A percentile compares a stretch with the other conserved stretches of the same genome.
phyloP scores from a whole-genome alignment of 2,329 filamentous ascomycete genomes.

The Trichoderma simmonsii region DNA sequence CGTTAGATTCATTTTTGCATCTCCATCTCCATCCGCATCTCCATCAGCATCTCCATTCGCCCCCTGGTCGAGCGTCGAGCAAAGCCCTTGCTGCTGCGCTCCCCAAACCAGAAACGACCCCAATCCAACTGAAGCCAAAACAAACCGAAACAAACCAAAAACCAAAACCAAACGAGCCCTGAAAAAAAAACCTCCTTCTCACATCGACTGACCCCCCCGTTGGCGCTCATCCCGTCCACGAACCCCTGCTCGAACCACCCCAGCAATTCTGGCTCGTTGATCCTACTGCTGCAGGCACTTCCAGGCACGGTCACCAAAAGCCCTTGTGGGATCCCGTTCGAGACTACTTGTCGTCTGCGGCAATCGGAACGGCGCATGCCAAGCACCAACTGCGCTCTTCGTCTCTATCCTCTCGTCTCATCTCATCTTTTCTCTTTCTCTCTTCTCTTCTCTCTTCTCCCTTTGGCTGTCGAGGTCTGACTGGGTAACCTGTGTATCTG shows the following conservation, averaged over 20 bases:
- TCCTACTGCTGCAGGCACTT: constrained; percentile 18
- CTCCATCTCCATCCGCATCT: not conserved
- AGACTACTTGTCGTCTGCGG: constrained; percentile 13
- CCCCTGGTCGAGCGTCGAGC: constrained; percentile 12
- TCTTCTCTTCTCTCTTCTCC: not conserved
- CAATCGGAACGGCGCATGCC: constrained; percentile 12
- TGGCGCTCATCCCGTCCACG: constrained; percentile 1
- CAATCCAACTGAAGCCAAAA: not conserved
- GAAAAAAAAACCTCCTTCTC: not conserved
- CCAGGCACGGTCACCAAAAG: constrained; percentile 13
- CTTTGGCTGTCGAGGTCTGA: not conserved
- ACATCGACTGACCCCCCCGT: constrained; percentile 5
- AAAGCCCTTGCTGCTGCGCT: constrained; percentile 11
- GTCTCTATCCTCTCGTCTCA: not conserved
- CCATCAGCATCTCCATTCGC: not conserved
- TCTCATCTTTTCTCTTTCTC: not conserved
- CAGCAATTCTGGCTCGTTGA: constrained; percentile 11
- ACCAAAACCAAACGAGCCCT: not conserved
- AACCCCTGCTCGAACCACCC: constrained; percentile 10
- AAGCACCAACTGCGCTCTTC: not conserved
- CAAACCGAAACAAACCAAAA: not conserved
- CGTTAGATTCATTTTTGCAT: not conserved
- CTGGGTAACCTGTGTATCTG: not conserved
- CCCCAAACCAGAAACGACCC: not conserved
- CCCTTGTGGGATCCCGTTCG: constrained; percentile 17